Evolutionary conservation across 441 rosid species (phyloP), one percentile per base, ranked within the genome.

Genomic region (Bocquillonia castaneifolia): DNA sequence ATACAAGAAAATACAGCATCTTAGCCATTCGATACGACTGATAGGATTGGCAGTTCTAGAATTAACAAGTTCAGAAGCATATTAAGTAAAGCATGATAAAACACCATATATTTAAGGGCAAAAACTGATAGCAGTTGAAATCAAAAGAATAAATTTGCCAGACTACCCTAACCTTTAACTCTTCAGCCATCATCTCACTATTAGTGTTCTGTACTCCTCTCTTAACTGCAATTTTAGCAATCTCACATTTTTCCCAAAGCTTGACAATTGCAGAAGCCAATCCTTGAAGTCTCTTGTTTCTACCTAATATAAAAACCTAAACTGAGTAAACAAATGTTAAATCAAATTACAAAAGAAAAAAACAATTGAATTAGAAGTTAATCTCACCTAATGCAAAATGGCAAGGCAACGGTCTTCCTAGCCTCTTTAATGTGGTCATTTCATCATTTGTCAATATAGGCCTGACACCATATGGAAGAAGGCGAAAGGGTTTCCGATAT

Each of bases 181-280:
- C 97, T 80, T 90, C 89, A 22, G 94, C 94, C 98, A 94, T 92
- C 84, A 90, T 59, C 78, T 76, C 84, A 70, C 94, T 88, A 63
- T 85, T 87, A 17, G 94, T 88, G 79, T 88, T 88, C 75, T 88
- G 91, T 29, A 75, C 85, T 61, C 96, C 97, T 83, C 96, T 94
- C 89, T 92, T 94, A 63, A 92, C 88, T 26, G 97, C 93, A 84
- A 94, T 81, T 84, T 94, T 94, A 60, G 82, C 97, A 79, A 92
- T 80, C 85, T 94, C 99, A 78, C 94, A 92, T 88, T 88, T 92
- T 77, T 85, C 99, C 99, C 99, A 94, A 29, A 94, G 88, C 86
- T 92, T 92, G 75, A 90, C 71, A 64, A 92, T 80, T 17, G 96
- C 76, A 78, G 85, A 86, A 68, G 96, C 99, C 79, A 94, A 68